Evolutionary conservation across 2,329 filamentous ascomycete genomes (phyloP).

Genomic region (Diaporthe citriasiana): DNA sequence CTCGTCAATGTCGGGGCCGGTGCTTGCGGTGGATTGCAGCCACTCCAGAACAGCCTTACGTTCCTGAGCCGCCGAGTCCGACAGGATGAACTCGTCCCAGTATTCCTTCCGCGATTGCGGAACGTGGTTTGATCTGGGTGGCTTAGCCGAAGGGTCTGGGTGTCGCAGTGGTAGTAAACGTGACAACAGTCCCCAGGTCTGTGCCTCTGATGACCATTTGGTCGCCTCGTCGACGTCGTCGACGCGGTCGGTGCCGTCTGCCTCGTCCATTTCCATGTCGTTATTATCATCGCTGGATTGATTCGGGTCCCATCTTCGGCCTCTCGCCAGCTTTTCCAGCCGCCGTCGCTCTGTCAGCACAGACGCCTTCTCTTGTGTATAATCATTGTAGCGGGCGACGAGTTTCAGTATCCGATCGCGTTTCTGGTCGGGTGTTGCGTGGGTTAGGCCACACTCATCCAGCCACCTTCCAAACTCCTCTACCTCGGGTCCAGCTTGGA

Average conservation of each 20-base stretch:
- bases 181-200: slow-evolving; percentile 90
- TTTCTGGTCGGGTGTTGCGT: slow-evolving; percentile 65
- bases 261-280: slow-evolving; percentile 70
- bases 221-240: slow-evolving; percentile 61
- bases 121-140: slow-evolving; percentile 44
- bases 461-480: slow-evolving; percentile 88
- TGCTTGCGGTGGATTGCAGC: slow-evolving; percentile 83
- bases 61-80: slow-evolving; percentile 81
- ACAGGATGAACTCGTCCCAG: slow-evolving; percentile 81
- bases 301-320: slow-evolving; percentile 50
- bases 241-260: slow-evolving; percentile 55
- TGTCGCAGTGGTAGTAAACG: slow-evolving; percentile 81
- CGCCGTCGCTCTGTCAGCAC: slow-evolving; percentile 58
- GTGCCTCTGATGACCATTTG: slow-evolving; percentile 84
- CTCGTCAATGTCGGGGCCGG: slow-evolving; percentile 79
- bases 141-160: slow-evolving; percentile 54
- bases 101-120: slow-evolving; percentile 52
- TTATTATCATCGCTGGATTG: slow-evolving; percentile 59
- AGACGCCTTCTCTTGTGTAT: slow-evolving; percentile 62
- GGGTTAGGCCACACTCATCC: slow-evolving; percentile 77
- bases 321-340: slow-evolving; percentile 50
- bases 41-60: slow-evolving; percentile 86
- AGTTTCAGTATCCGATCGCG: slow-evolving; percentile 78
- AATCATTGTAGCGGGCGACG: slow-evolving; percentile 74
- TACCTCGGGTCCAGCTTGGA: slow-evolving; percentile 83